Percentiles rank a stretch among this genome's conserved stretches.
phyloP scores from a whole-genome alignment of 805 yeast species.

The Candida ipomoeae region DNA sequence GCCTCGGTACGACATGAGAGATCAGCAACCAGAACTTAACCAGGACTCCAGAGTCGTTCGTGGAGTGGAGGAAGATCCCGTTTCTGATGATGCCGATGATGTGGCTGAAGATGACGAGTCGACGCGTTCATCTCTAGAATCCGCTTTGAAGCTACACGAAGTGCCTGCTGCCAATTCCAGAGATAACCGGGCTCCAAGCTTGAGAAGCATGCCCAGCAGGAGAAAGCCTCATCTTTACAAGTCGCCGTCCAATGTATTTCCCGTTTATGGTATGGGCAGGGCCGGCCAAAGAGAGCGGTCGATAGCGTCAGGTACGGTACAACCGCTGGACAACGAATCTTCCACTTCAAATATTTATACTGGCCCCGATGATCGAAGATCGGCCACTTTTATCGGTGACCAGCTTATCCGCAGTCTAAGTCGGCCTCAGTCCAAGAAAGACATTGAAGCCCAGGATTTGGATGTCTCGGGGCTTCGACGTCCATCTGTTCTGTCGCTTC shows the following conservation, averaged over 20 bases:
- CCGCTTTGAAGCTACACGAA: background rate
- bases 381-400: conserved; percentile 15
- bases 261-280: conserved; percentile 73
- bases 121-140: conserved; percentile 1
- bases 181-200: background rate
- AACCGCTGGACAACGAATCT: conserved; percentile 5
- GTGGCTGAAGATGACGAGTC: conserved; percentile 5
- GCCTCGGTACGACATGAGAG: conserved; percentile 67
- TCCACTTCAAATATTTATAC: background rate
- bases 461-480: background rate
- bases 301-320: conserved; percentile 41
- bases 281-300: conserved; percentile 54
- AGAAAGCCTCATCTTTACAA: background rate
- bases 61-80: conserved; percentile 8
- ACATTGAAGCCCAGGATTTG: conserved; percentile 9
- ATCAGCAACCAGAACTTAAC: conserved; percentile 76
- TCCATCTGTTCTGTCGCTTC: conserved; percentile 2
- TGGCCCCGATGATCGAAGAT: conserved; percentile 1
- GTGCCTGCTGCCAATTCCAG: background rate
- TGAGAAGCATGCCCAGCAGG: conserved; percentile 3
- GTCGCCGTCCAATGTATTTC: conserved; percentile 77
- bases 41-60: conserved; percentile 77
- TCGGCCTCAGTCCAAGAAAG: conserved; percentile 9
- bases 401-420: conserved; percentile 12
- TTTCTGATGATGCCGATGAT: conserved; percentile 9